These are phyloP conservation scores for Cornus florida DNA, from an alignment of 148 eudicot genomes.

Conservation along the genomic window DNA sequence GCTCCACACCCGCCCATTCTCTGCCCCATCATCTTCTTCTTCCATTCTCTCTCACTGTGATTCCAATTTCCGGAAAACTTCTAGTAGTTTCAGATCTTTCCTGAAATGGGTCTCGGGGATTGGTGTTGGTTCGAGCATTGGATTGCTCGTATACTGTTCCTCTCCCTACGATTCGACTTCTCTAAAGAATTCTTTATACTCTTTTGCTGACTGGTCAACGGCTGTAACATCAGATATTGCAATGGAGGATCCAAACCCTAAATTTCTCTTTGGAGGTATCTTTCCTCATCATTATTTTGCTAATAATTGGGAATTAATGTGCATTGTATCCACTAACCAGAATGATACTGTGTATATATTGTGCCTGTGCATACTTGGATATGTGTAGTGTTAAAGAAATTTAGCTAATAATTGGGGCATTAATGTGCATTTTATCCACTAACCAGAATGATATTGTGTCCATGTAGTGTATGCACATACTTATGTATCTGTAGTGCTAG, in stretches of 20 bases:
- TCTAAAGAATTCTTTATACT: neutral
- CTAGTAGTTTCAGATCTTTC: constrained; percentile 12
- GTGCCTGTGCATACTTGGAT: constrained; percentile 6
- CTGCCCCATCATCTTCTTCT: constrained; percentile 12
- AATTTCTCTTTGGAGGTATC: constrained; percentile 46
- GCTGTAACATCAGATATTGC: constrained; percentile 2
- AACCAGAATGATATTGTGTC: too few species aligned
- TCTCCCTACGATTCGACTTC: neutral
- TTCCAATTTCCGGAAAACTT: neutral
- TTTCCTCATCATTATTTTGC: neutral
- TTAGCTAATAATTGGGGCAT: too few species aligned
- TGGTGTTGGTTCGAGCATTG: constrained; percentile 37
- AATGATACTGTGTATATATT: neutral
- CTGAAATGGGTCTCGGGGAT: constrained; percentile 45
- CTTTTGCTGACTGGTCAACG: constrained; percentile 20
- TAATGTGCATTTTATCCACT: too few species aligned
- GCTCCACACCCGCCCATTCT: constrained; percentile 2
- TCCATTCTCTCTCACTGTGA: neutral
- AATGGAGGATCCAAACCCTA: constrained; percentile 19
- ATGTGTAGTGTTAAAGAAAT: neutral
- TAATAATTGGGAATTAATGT: neutral
- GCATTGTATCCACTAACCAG: too few species aligned
- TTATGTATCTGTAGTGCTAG: too few species aligned
- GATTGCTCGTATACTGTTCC: constrained; percentile 10
- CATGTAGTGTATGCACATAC: too few species aligned